Conservation (phyloP, 345 rosid species). For the Salix arbutifolia region DNA sequence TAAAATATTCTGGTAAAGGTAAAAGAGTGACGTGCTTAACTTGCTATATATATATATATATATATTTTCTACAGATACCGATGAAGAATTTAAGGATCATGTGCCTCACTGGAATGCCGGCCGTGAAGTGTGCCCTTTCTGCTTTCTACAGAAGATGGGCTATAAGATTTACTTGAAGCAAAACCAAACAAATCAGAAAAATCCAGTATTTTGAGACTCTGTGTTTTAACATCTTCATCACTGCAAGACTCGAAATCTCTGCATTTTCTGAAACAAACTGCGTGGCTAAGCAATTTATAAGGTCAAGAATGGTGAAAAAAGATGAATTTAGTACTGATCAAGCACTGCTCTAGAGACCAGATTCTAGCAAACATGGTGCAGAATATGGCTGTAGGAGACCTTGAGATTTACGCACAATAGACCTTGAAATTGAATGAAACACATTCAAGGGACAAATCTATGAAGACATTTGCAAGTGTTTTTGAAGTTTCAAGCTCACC, state of each 20-base stretch:
- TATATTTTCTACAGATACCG: too few relatives aligned
- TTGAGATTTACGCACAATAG: not conserved
- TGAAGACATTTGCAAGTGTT: too few relatives aligned
- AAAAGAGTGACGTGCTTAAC: not conserved
- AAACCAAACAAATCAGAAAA: not conserved
- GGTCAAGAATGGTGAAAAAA: not conserved
- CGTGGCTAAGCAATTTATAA: not conserved
- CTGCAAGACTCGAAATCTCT: not conserved
- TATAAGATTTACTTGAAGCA: not conserved
- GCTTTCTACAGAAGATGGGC: not conserved
- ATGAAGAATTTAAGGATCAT: constrained; percentile 1
- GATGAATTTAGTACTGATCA: not conserved
- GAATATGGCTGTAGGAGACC: not conserved
- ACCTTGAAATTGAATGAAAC: not conserved
- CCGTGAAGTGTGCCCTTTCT: not conserved
- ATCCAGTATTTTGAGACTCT: not conserved
- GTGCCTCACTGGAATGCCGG: constrained; percentile 3
- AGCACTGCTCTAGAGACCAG: not conserved
- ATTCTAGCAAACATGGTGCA: not conserved
- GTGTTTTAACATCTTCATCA: not conserved
- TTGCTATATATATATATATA: not conserved
- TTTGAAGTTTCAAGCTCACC: constrained; percentile 25
- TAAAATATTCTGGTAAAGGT: not conserved
- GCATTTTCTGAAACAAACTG: not conserved
- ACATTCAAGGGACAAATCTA: too few relatives aligned